Percentiles rank a stretch among this genome's conserved stretches.
These are phyloP conservation scores for Tylopilus orsonianus DNA, from an alignment of 1,284 basidiomycete genomes.

Conservation along the genomic window DNA sequence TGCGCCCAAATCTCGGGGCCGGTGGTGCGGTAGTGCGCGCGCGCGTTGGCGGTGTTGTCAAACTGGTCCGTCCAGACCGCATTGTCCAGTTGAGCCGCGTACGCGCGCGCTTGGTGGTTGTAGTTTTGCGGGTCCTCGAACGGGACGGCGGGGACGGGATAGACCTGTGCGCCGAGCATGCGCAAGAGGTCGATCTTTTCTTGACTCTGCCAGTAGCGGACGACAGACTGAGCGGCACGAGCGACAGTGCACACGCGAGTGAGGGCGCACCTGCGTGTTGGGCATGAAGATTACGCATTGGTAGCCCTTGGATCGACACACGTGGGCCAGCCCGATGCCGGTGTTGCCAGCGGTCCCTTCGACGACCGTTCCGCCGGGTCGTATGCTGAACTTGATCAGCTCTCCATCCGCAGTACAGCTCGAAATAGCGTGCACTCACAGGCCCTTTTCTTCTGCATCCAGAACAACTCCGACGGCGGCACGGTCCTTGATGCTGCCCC, in stretches of 20 bases:
- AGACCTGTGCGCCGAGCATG: conserved; percentile 96
- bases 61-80: conserved; percentile 99
- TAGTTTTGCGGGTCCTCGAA: conserved; percentile 97
- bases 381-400: conserved; percentile 54
- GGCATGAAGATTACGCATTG: conserved; percentile 99
- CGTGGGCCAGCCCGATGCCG: conserved; percentile 93
- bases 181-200: conserved; percentile 97
- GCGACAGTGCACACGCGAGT: background rate
- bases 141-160: conserved; percentile 94
- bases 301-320: conserved; percentile 92
- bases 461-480: conserved; percentile 89
- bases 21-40: conserved; percentile 87
- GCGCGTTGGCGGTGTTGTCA: conserved; percentile 90
- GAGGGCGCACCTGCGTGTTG: conserved; percentile 72
- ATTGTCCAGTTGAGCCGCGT: conserved; percentile 81
- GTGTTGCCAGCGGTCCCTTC: conserved; percentile 99
- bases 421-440: conserved; percentile 43
- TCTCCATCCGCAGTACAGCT: background rate
- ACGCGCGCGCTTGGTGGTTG: conserved; percentile 96
- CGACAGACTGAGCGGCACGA: background rate
- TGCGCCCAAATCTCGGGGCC: conserved; percentile 98
- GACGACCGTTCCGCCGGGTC: conserved; percentile 92
- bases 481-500: conserved; percentile 98
- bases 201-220: conserved; percentile 75
- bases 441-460: conserved; percentile 86